Evolutionary conservation across 495 filamentous ascomycete species (phyloP), one percentile per base, ranked within the genome.

Genomic region (Melanomma pulvis-pyrius): DNA sequence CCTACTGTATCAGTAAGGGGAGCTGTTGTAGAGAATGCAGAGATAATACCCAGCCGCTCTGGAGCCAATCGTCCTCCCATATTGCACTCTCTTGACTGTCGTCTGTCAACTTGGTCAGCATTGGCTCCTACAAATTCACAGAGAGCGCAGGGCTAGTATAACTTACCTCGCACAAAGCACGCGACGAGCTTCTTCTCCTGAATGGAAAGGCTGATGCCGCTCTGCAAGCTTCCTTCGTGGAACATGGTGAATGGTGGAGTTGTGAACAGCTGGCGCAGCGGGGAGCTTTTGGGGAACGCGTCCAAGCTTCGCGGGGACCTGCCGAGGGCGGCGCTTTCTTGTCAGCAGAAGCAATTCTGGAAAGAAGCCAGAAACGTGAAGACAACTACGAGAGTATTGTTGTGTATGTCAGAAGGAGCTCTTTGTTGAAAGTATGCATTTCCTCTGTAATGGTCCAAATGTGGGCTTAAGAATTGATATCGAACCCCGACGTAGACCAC

Each of bases 21-120:
- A 2, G 13, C 3, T 44, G 3, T 17, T 12, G 13, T 44, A 17
- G 39, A n/a, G 39, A n/a, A 63, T 24, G 6, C 7, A 49, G 47
- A 28, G 15, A 52, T 41, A 68, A 64, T 75, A 91, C 89, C 58
- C 84, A 79, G 13, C 83, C 77, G 65, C 88, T 84, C 15, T 75
- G 72, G 19, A 96, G 83, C 71, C 87, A 92, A 19, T 90, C 86
- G 41, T 86, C 72, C 74, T 97, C 90, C 93, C 93, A 98, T 63
- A 73, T 74, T 49, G 75, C 71, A 74, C 90, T 92, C 71, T 88
- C 85, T 48, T 84, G 74, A 19, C 79, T 78, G 47, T 84, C 83
- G 74, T 96, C 92, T 90, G 69, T 24, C 1, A 6, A 17, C n/a
- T 34, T 53, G 34, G 54, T 47, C 19, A 41, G 22, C 11, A 54